Base-by-base conservation (phyloP, 192 early-diverging fungal genomes). In the Kappamyces sp. region DNA sequence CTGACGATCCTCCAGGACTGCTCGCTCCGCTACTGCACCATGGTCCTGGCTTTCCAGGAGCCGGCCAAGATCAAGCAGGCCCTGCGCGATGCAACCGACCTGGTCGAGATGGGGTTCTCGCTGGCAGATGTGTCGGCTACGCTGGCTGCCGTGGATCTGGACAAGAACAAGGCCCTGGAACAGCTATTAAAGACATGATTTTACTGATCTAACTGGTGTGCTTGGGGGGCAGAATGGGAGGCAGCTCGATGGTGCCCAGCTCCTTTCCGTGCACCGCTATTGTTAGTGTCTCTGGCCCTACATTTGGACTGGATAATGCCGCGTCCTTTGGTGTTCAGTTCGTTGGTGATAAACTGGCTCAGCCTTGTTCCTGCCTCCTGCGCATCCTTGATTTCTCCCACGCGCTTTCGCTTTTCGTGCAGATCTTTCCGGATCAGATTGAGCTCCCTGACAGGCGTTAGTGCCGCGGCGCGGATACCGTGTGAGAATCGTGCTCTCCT, bases 401-500 rank as follows among this genome's bases (percentile, higher is more conserved):
- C 13, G 13, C 57, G 32, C 9, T 47, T 23, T 32, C 38, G 9
- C 6, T 44, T 6, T 34, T 38, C 36, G 34, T 35, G 7, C 12
- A 66, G 41, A 48, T 66, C 64, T 41, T 62, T 60, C 9, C 62
- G 51, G 3, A 71, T 38, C 34, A 48, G 61, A 40, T 71, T 71
- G 4, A 71, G 54, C 49, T 71, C 69, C n/a, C 55, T 68, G 54
- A 1, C 6, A 36, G 31, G 3, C 80, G 40, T 50, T 72, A 60
- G 12, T 67, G 53, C n/a, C 55, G 46, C 32, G 78, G 63, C 9
- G 70, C 67, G 23, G 68, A 40, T 7, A 81, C 71, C 7, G 75
- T 82, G 49, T 73, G 59, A 65, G 74, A 65, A 33, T 76, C 54
- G 50, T 78, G 67, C 35, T 79, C 73, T 35, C 80, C 68, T 52